Evolutionary conservation across 2,329 filamentous ascomycete genomes (phyloP).

Genomic region (Aspergillus eucalypticola): DNA sequence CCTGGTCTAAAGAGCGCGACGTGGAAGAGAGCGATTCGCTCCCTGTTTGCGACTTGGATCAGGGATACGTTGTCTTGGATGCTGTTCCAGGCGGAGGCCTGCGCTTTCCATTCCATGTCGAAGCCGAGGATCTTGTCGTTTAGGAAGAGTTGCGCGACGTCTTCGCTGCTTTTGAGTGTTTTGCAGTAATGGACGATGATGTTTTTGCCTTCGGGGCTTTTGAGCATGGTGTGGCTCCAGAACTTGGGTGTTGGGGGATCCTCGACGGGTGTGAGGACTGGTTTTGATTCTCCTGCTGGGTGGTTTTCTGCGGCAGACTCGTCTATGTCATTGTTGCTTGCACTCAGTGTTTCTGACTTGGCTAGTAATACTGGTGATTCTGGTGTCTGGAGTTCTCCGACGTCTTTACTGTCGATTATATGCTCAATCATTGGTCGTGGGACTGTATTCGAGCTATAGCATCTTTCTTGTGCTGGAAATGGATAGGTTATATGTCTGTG

Average conservation of each 20-base stretch:
- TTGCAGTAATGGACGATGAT: slow-evolving; percentile 78
- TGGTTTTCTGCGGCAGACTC: neutral
- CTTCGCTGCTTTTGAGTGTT: slow-evolving; percentile 66
- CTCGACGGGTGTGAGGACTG: neutral
- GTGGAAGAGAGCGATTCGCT: slow-evolving; percentile 79
- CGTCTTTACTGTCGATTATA: neutral
- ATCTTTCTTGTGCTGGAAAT: neutral
- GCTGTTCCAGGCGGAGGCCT: slow-evolving; percentile 49
- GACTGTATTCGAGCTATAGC: neutral
- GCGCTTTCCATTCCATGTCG: slow-evolving; percentile 79
- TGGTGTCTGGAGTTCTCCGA: neutral
- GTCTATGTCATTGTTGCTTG: neutral
- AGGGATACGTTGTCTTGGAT: slow-evolving; percentile 73
- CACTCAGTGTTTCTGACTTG: neutral
- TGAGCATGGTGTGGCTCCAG: slow-evolving; percentile 46
- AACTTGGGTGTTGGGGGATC: slow-evolving; percentile 20
- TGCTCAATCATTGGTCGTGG: neutral
- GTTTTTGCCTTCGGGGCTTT: slow-evolving; percentile 49
- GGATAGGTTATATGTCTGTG: neutral
- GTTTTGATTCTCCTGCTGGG: neutral
- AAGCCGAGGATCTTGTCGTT: slow-evolving; percentile 75
- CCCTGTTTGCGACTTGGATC: slow-evolving; percentile 77
- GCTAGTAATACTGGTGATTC: neutral
- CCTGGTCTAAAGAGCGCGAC: slow-evolving; percentile 62
- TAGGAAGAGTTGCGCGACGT: slow-evolving; percentile 65